Evolutionary conservation across 768 basidiomycete species (phyloP).

Genomic region (Rhizopogon vinicolor): DNA sequence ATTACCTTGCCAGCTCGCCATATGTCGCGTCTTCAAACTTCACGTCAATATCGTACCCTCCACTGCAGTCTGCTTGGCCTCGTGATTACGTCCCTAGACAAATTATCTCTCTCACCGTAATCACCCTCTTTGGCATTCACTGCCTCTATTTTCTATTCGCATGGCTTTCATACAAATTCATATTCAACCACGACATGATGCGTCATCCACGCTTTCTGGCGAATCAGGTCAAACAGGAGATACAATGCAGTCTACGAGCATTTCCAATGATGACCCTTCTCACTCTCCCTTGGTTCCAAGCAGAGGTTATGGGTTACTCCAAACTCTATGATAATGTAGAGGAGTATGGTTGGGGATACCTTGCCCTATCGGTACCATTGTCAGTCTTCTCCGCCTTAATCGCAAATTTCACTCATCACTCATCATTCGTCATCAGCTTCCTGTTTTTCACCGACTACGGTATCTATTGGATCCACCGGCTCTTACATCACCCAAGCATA

Average conservation of each 20-base stretch:
- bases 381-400: constrained; percentile 31
- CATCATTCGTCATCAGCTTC: constrained; percentile 41
- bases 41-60: constrained; percentile 30
- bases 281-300: constrained; percentile 93
- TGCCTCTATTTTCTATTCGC: constrained; percentile 88
- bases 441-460: constrained; percentile 85
- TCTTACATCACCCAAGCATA: constrained; percentile 75
- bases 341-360: constrained; percentile 76
- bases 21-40: constrained; percentile 32
- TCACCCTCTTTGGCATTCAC: constrained; percentile 82
- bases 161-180: constrained; percentile 71
- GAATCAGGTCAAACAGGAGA: constrained; percentile 82
- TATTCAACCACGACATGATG: constrained; percentile 97
- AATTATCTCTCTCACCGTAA: constrained; percentile 56
- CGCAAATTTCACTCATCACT: not conserved
- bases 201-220: constrained; percentile 90
- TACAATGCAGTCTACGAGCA: constrained; percentile 62
- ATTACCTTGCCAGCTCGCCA: constrained; percentile 35
- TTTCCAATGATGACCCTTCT: constrained; percentile 82
- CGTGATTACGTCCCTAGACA: constrained; percentile 82
- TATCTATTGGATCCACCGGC: constrained; percentile 97
- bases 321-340: constrained; percentile 72
- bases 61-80: constrained; percentile 69
- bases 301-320: constrained; percentile 83
- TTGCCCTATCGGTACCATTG: constrained; percentile 65